These are phyloP conservation scores for Xylaria nigripes DNA, from an alignment of 495 filamentous ascomycete species.

Conservation along the genomic window DNA sequence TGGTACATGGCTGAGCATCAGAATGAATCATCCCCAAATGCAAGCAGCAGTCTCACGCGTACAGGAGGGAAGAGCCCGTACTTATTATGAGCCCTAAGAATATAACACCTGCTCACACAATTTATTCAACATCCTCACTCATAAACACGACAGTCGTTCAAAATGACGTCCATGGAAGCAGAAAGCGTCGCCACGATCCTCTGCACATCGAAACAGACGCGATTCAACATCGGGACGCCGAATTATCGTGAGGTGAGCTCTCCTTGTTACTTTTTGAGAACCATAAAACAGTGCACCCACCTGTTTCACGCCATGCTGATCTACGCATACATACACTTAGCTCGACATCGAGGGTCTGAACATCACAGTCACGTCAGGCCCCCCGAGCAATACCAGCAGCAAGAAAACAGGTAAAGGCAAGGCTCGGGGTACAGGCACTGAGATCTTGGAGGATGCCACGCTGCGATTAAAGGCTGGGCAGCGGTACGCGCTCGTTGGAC, in stretches of 20 bases:
- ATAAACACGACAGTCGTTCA: neutral
- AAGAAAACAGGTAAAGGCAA: constrained; percentile 41
- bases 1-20: constrained; percentile 1
- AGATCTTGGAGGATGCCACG: constrained; percentile 60
- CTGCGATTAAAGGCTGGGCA: constrained; percentile 60
- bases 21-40: constrained; percentile 31
- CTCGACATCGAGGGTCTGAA: constrained; percentile 60
- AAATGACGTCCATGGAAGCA: constrained; percentile 42
- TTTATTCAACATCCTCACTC: neutral
- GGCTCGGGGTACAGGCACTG: constrained; percentile 45
- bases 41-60: too few species aligned
- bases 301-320: too few species aligned
- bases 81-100: too few species aligned
- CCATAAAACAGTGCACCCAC: too few species aligned
- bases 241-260: constrained; percentile 43
- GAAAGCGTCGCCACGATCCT: constrained; percentile 43
- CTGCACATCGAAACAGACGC: constrained; percentile 49
- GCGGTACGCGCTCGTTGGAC: constrained; percentile 65
- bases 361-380: constrained; percentile 50
- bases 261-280: neutral
- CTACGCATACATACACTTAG: constrained; percentile 28
- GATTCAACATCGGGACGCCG: constrained; percentile 47
- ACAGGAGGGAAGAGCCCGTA: too few species aligned
- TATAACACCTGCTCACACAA: too few species aligned
- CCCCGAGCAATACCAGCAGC: constrained; percentile 2